phyloP scores from a whole-genome alignment of 2,329 filamentous ascomycete species.

The Phaeosphaeria sp. region DNA sequence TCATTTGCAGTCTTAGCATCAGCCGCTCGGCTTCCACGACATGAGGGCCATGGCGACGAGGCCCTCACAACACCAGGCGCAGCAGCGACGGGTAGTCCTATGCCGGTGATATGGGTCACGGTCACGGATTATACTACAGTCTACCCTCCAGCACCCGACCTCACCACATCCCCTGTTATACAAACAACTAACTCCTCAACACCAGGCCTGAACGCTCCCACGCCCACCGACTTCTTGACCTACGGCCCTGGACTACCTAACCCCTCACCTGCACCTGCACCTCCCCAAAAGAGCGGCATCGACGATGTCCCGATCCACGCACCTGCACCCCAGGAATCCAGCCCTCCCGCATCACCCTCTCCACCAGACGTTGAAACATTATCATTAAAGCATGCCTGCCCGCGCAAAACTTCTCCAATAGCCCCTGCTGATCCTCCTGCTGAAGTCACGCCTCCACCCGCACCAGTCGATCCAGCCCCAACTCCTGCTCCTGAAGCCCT shows the following conservation, averaged over 20 bases:
- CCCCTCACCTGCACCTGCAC: not conserved
- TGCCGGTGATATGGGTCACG: not conserved
- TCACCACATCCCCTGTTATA: not conserved
- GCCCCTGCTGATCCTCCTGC: not conserved
- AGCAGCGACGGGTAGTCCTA: not conserved
- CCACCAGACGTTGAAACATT: too few relatives aligned
- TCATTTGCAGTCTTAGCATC: not conserved
- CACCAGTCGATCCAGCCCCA: too few relatives aligned
- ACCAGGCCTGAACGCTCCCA: not conserved
- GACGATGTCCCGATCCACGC: not conserved
- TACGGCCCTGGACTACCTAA: not conserved
- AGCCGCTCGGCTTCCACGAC: not conserved
- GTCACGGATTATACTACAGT: slow-evolving; percentile 8
- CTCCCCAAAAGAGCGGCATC: not conserved
- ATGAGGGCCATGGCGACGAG: not conserved
- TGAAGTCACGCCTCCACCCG: not conserved
- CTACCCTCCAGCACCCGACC: not conserved
- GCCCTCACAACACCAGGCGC: not conserved
- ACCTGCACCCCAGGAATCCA: not conserved
- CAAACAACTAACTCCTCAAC: not conserved
- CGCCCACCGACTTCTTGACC: not conserved
- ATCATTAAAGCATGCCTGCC: not conserved
- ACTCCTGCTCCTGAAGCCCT: too few relatives aligned
- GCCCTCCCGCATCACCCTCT: not conserved
- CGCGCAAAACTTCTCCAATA: not conserved